Conservation (phyloP, 2,329 filamentous ascomycete species). For the Aureobasidium subglaciale region DNA sequence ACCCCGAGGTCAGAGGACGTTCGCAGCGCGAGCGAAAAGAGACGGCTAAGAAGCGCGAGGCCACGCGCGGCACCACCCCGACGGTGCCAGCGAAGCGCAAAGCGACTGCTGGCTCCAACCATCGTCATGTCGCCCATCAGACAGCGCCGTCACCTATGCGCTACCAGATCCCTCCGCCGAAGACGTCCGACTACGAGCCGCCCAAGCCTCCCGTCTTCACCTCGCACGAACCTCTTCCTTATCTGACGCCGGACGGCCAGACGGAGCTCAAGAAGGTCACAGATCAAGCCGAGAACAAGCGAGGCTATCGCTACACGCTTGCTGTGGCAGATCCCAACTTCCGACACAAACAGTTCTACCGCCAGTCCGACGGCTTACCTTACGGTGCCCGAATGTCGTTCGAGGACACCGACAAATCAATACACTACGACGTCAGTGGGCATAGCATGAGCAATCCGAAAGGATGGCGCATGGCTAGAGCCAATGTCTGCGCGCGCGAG, state of each 20-base stretch:
- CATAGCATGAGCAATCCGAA: slow-evolving; percentile 81
- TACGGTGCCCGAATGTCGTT: slow-evolving; percentile 82
- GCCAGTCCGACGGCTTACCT: slow-evolving; percentile 78
- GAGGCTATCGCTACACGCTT: slow-evolving; percentile 77
- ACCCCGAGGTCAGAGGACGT: slow-evolving; percentile 51
- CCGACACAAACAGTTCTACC: slow-evolving; percentile 79
- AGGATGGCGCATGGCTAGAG: slow-evolving; percentile 83
- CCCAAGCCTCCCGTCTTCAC: slow-evolving; percentile 42
- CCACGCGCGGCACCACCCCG: slow-evolving; percentile 35
- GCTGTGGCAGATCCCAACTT: slow-evolving; percentile 87
- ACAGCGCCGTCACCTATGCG: slow-evolving; percentile 41
- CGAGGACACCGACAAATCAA: slow-evolving; percentile 80
- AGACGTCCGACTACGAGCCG: slow-evolving; percentile 41
- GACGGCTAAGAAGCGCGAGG: slow-evolving; percentile 47
- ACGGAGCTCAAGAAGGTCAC: slow-evolving; percentile 41
- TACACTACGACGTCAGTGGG: slow-evolving; percentile 67
- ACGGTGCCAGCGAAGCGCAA: slow-evolving; percentile 30
- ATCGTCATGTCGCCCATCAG: slow-evolving; percentile 13
- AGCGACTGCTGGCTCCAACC: slow-evolving; percentile 22
- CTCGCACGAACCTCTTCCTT: slow-evolving; percentile 39
- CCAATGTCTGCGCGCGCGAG: slow-evolving; percentile 83
- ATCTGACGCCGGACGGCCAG: slow-evolving; percentile 35
- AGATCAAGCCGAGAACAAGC: slow-evolving; percentile 55
- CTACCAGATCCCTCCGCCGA: slow-evolving; percentile 44
- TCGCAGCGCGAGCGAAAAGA: slow-evolving; percentile 47